Base-by-base conservation (phyloP, 1,284 basidiomycete genomes). In the Pseudomicrostroma phylloplanum region DNA sequence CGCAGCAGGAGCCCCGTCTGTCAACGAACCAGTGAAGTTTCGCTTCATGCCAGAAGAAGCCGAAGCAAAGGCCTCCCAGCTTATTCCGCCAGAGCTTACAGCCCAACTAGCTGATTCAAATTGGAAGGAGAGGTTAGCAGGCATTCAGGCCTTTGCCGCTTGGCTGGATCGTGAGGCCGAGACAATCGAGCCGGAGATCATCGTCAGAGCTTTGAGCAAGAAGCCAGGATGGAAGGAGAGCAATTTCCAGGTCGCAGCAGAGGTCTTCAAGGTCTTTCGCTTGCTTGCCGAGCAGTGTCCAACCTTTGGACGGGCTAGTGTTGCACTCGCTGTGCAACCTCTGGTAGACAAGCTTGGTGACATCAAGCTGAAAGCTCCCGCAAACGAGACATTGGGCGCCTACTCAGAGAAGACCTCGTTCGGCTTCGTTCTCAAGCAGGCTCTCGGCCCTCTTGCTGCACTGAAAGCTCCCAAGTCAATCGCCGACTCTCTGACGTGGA, bases 341-440 rank as follows among this genome's bases (percentile, higher is more conserved):
- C 81, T 97, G 49, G 88, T 87, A 49, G 96, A 99, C 80, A 98
- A 98, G 81, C 83, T 98, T 55, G 96, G 96, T 30, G 96, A 99
- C 75, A 83, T 90, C 82, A 99, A 99, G 80, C 82, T 98, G 67
- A 98, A 97, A 83, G 96, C 93, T 76, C 89, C 93, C 0, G 91
- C 94, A n/a, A 90, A 91, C 40, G 96, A 98, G 57, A 85, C 90
- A 0, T 82, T 99, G 17, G 76, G 86, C 0, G 74, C 85, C 0
- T 96, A 92, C 74, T 88, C 91, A 0, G 96, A 98, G 81, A 92
- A 89, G 81, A 92, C 91, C 0, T 96, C 92, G 0, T 81, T 97
- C 59, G 92, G 94, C 58, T 97, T 98, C 77, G 90, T 98, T 13
- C 84, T 99, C 1, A 86, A 86, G 61, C 94, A 96, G 83, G 89